Conservation (phyloP, 2,329 filamentous ascomycete genomes). For the Ophiostoma quercus region DNA sequence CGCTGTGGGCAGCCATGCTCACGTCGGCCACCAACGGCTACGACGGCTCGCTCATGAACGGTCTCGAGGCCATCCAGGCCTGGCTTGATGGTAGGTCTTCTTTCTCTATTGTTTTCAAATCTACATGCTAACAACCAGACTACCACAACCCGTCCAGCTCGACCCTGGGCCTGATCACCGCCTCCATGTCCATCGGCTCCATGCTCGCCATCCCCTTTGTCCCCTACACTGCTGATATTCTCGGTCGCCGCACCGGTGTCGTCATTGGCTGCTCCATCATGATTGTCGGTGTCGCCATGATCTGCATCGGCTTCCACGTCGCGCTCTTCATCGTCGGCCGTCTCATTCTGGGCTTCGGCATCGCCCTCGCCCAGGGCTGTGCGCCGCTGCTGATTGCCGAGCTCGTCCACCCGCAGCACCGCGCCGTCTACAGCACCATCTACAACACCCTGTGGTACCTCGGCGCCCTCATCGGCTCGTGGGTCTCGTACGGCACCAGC, state of each 20-base stretch:
- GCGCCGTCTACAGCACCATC: conserved; percentile 67
- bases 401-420: conserved; percentile 70
- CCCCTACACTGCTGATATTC: conserved; percentile 42
- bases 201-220: conserved; percentile 43
- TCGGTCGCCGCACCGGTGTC: conserved; percentile 43
- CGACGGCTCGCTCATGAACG: conserved; percentile 35
- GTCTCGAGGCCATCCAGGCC: conserved; percentile 34
- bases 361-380: conserved; percentile 41
- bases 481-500: conserved; percentile 63
- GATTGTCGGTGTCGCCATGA: conserved; percentile 38
- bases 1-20: conserved; percentile 34
- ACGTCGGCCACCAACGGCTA: conserved; percentile 35
- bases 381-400: conserved; percentile 41
- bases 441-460: conserved; percentile 82
- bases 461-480: conserved; percentile 66
- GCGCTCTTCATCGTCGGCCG: conserved; percentile 62
- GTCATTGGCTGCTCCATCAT: conserved; percentile 40
- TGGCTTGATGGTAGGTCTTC: conserved; percentile 34
- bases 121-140: conserved; percentile 23
- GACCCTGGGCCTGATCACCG: conserved; percentile 40
- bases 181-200: conserved; percentile 44
- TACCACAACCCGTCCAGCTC: conserved; percentile 34
- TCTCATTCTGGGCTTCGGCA: conserved; percentile 61
- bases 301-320: conserved; percentile 35
- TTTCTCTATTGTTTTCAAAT: no score